These are phyloP conservation scores for Acacia confusa DNA, from an alignment of 306 rosid genomes.

Conservation along the genomic window DNA sequence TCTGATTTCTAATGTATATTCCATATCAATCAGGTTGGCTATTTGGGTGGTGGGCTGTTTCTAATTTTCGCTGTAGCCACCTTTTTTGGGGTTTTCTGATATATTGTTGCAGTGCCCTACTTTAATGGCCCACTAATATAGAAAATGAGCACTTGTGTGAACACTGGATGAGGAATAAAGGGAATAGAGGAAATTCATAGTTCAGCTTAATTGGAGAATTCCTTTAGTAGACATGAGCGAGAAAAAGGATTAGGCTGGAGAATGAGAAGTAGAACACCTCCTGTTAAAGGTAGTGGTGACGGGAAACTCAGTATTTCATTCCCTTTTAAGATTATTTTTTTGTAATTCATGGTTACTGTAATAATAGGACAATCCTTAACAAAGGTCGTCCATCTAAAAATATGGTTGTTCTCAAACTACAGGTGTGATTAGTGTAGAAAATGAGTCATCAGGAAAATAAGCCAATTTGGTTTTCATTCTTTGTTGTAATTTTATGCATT, in stretches of 20 bases:
- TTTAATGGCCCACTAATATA: slow-evolving; percentile 20
- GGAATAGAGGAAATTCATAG: not conserved
- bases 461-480: not conserved
- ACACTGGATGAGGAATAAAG: not conserved
- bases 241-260: slow-evolving; percentile 22
- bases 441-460: slow-evolving; percentile 8
- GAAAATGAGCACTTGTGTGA: slow-evolving; percentile 5
- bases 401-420: slow-evolving; percentile 1
- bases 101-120: slow-evolving; percentile 10
- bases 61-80: slow-evolving; percentile 87
- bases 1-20: slow-evolving; percentile 16
- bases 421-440: slow-evolving; percentile 12
- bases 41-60: slow-evolving; percentile 83
- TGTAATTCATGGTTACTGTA: slow-evolving; percentile 26
- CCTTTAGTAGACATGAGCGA: slow-evolving; percentile 20
- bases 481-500: not conserved
- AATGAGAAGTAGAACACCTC: slow-evolving; percentile 32
- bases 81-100: slow-evolving; percentile 67
- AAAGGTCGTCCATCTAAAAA: not conserved
- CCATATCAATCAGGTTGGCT: slow-evolving; percentile 78
- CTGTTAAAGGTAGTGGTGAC: slow-evolving; percentile 26
- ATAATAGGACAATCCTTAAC: slow-evolving; percentile 9
- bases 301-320: slow-evolving; percentile 26
- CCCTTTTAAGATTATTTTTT: slow-evolving; percentile 13
- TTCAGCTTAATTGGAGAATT: slow-evolving; percentile 29